Percentiles rank a stretch among this genome's conserved stretches.
These are phyloP conservation scores for Moesziomyces antarcticus DNA, from an alignment of 1,284 basidiomycete species.

Conservation along the genomic window DNA sequence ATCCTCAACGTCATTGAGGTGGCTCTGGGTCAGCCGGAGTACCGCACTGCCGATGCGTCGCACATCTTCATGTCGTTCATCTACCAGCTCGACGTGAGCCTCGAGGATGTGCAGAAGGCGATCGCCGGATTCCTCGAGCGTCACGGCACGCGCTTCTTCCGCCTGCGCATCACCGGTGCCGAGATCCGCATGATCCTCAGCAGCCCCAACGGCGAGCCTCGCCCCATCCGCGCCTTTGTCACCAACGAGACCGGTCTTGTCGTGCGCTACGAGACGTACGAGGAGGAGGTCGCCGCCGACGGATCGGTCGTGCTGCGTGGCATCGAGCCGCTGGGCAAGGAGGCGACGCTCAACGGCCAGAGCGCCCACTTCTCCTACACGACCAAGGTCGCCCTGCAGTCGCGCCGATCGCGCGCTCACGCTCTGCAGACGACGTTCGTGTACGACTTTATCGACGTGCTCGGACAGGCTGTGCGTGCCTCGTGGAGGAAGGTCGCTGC, in stretches of 20 bases:
- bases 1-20: slow-evolving; percentile 91
- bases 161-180: slow-evolving; percentile 95
- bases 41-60: slow-evolving; percentile 64
- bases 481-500: slow-evolving; percentile 83
- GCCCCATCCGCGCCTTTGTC: slow-evolving; percentile 95
- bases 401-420: slow-evolving; percentile 99
- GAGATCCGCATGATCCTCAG: slow-evolving; percentile 96
- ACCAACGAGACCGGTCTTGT: slow-evolving; percentile 99
- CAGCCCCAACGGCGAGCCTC: slow-evolving; percentile 84
- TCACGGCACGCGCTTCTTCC: slow-evolving; percentile 91
- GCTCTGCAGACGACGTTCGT: slow-evolving; percentile 97
- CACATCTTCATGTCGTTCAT: slow-evolving; percentile 86
- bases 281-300: slow-evolving; percentile 95
- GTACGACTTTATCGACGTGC: slow-evolving; percentile 97
- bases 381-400: slow-evolving; percentile 98
- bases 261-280: slow-evolving; percentile 98
- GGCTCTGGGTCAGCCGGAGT: slow-evolving; percentile 64
- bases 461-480: slow-evolving; percentile 94
- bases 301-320: slow-evolving; percentile 93
- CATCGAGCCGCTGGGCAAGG: slow-evolving; percentile 44
- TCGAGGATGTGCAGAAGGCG: slow-evolving; percentile 94
- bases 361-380: slow-evolving; percentile 76
- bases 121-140: slow-evolving; percentile 98
- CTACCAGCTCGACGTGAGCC: slow-evolving; percentile 92
- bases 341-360: slow-evolving; percentile 56